Base-by-base conservation (phyloP, 2,329 filamentous ascomycete species). In the Dichotomopilus funicola region DNA sequence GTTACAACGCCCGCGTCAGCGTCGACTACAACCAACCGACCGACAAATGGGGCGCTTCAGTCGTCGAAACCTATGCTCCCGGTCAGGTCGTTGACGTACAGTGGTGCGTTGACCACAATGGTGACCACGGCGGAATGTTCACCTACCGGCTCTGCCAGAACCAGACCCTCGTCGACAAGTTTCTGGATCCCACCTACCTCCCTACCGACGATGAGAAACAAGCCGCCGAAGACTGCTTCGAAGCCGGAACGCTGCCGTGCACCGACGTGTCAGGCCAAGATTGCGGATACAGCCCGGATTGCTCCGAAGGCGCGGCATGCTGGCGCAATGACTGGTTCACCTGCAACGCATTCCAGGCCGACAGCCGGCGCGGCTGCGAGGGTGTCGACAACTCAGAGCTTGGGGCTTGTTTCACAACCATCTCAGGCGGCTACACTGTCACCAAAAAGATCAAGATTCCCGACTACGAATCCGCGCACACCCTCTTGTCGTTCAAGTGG, bases 111-210 rank as follows among this genome's bases (percentile, higher is more conserved):
- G 78, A 81, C 61, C 67, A 79, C 65, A 81, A 80, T 60, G 78
- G 78, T 0, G 78, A 81, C 59, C 78, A 81, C 59, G 77, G 78
- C 33, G 78, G 78, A 65, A 80, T 80, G 77, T 81, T 79, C 65
- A 72, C 66, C 61, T 81, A 79, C 64, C 75, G 78, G 8, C 74
- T 80, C 58, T 81, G 78, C 61, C 72, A 77, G 59, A 68, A 81
- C 60, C 77, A 80, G 60, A 68, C 65, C 0, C 64, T 81, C 0
- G 75, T 80, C 35, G 71, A 79, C 67, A 75, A 76, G 59, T 74
- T 81, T 61, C 65, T 79, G 1, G 72, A 73, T 1, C 71, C 76
- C 0, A 64, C 62, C 6, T 78, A 80, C 57, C 60, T 76, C 3
- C 78, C 78, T 0, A 80, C 76, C 2, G 66, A 74, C 0, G 74